Percentiles rank a stretch among this genome's conserved stretches.
Evolutionary conservation across 2,329 filamentous ascomycete genomes (phyloP).

Genomic region (Pseudogymnoascus sp.): DNA sequence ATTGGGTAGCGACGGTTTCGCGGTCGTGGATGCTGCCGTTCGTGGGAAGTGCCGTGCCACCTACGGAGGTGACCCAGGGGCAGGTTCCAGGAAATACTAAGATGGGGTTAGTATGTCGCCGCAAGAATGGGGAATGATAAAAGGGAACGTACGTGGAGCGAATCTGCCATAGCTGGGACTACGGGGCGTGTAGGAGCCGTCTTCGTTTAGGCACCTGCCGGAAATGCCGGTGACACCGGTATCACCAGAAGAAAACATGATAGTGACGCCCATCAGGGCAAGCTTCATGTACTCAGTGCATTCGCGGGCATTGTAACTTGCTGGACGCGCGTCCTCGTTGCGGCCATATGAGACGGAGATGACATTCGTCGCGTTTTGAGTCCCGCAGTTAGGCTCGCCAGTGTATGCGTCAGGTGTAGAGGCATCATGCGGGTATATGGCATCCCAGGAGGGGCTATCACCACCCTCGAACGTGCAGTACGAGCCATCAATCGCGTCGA

Average conservation of each 20-base stretch:
- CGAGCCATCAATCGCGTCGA: conserved; percentile 38
- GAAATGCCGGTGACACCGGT: too few species aligned
- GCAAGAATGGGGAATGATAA: background rate
- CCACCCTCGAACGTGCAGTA: conserved; percentile 40
- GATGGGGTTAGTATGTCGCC: conserved; percentile 34
- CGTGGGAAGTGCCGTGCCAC: conserved; percentile 47
- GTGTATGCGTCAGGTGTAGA: conserved; percentile 30
- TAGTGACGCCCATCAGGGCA: too few species aligned
- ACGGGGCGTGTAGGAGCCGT: conserved; percentile 7
- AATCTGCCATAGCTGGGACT: conserved; percentile 17
- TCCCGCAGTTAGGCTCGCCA: conserved; percentile 18
- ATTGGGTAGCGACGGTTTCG: conserved; percentile 30
- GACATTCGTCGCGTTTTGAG: too few species aligned
- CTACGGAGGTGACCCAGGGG: conserved; percentile 60
- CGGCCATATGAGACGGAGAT: too few species aligned
- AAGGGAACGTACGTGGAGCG: conserved; percentile 12
- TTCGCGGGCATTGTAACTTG: too few species aligned
- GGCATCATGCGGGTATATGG: conserved; percentile 32
- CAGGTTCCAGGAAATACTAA: conserved; percentile 54
- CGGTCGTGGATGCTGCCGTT: conserved; percentile 19
- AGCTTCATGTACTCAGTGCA: too few species aligned
- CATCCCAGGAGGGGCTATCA: conserved; percentile 22
- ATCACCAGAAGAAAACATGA: too few species aligned
- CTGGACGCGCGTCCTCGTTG: too few species aligned
- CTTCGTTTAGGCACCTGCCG: too few species aligned